Conservation (phyloP, 306 rosid species). For the Castanea mollissima region DNA sequence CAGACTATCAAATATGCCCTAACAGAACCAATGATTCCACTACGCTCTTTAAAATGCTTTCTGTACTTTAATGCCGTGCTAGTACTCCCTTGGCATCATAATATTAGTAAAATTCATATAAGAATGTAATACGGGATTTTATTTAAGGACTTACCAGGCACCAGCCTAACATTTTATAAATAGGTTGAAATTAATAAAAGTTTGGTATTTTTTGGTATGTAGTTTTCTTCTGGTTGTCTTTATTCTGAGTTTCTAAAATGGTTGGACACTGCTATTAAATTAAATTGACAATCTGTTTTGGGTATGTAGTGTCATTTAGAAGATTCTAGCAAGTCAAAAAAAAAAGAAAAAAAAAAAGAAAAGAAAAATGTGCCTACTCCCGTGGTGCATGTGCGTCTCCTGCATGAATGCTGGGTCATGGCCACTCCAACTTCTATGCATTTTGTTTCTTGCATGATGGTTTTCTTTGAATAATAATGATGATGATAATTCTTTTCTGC, state of each 20-base stretch:
- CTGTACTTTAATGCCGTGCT: neutral
- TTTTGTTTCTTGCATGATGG: neutral
- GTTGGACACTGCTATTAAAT: neutral
- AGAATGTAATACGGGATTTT: neutral
- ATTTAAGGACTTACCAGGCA: neutral
- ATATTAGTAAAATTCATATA: neutral
- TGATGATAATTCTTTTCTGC: conserved; percentile 38
- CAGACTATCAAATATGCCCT: no score
- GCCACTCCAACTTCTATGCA: neutral
- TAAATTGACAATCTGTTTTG: neutral
- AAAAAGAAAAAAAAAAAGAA: neutral
- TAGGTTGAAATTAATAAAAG: neutral
- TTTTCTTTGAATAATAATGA: conserved; percentile 4
- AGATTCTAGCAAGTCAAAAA: neutral
- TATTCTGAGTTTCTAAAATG: neutral
- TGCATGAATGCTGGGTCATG: neutral
- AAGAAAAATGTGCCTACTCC: neutral
- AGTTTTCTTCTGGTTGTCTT: neutral
- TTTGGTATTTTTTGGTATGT: neutral
- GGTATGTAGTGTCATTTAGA: neutral
- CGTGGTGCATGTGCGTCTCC: neutral
- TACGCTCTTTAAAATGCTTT: neutral
- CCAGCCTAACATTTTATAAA: neutral
- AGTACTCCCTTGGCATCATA: neutral
- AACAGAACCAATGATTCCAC: neutral